Evolutionary conservation across 2,329 filamentous ascomycete genomes (phyloP).

Genomic region (Fusarium continuum): DNA sequence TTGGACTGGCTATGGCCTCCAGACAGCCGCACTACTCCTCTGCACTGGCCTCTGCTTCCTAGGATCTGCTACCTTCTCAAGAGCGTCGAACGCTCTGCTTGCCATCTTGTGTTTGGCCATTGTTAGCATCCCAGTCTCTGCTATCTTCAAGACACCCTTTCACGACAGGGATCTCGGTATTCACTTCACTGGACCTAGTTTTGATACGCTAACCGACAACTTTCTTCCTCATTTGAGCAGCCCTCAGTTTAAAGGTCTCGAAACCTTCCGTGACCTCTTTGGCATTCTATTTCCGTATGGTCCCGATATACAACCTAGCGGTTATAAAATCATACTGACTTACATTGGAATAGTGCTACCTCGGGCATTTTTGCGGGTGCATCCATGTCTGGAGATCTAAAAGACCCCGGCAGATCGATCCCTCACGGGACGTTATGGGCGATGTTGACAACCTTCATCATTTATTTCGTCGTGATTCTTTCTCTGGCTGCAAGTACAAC

Average conservation of each 20-base stretch:
- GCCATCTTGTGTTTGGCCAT: conserved; percentile 76
- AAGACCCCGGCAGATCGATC: conserved; percentile 83
- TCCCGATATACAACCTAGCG: not conserved
- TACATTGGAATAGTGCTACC: conserved; percentile 51
- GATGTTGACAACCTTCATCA: conserved; percentile 76
- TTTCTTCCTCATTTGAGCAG: conserved; percentile 74
- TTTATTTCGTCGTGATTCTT: conserved; percentile 80
- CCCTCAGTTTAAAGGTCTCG: conserved; percentile 67
- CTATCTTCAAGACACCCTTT: conserved; percentile 74
- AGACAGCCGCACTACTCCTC: conserved; percentile 73
- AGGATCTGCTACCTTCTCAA: conserved; percentile 81
- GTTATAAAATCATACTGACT: not conserved
- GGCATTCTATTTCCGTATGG: conserved; percentile 79
- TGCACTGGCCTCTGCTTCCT: conserved; percentile 82
- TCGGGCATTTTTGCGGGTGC: conserved; percentile 74
- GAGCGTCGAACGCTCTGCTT: conserved; percentile 80
- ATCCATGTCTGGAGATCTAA: conserved; percentile 89
- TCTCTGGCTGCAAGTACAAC: conserved; percentile 82
- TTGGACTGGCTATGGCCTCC: conserved; percentile 81
- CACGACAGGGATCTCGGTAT: conserved; percentile 68
- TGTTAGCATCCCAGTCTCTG: conserved; percentile 84
- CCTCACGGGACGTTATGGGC: conserved; percentile 85
- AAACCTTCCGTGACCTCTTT: conserved; percentile 83
- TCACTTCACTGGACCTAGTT: conserved; percentile 79
- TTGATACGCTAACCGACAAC: conserved; percentile 77